Evolutionary conservation across 2,329 filamentous ascomycete species (phyloP).

Genomic region (Aureobasidium subglaciale): DNA sequence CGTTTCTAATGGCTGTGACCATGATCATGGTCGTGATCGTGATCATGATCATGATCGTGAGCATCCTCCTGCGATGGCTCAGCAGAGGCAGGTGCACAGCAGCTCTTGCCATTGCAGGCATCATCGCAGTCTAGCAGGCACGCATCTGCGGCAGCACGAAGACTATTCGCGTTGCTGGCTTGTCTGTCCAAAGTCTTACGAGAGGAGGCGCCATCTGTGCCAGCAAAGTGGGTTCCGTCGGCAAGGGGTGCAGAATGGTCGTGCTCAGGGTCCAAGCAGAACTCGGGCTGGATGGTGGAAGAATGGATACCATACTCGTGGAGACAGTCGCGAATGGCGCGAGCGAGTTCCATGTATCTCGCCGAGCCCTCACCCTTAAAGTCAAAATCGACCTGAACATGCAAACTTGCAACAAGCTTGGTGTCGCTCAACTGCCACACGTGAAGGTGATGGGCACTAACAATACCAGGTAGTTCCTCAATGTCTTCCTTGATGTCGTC

Average conservation of each 20-base stretch:
- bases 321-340: slow-evolving; percentile 75
- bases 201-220: slow-evolving; percentile 24
- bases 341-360: slow-evolving; percentile 85
- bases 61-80: slow-evolving; percentile 19
- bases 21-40: slow-evolving; percentile 18
- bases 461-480: slow-evolving; percentile 70
- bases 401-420: slow-evolving; percentile 86
- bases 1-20: slow-evolving; percentile 8
- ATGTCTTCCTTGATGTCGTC: slow-evolving; percentile 93
- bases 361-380: slow-evolving; percentile 70
- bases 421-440: slow-evolving; percentile 97
- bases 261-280: slow-evolving; percentile 39
- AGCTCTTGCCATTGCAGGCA: slow-evolving; percentile 36
- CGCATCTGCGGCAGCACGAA: slow-evolving; percentile 24
- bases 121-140: slow-evolving; percentile 40
- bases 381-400: slow-evolving; percentile 86
- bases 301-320: slow-evolving; percentile 96
- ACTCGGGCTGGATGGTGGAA: slow-evolving; percentile 95
- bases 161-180: slow-evolving; percentile 27
- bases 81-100: slow-evolving; percentile 25
- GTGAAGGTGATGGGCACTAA: slow-evolving; percentile 91
- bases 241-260: slow-evolving; percentile 32
- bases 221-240: slow-evolving; percentile 23
- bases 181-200: slow-evolving; percentile 29
- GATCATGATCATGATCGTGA: slow-evolving; percentile 31